phyloP scores from a whole-genome alignment of 2,329 filamentous ascomycete species.

The Pseudogymnoascus sp. region DNA sequence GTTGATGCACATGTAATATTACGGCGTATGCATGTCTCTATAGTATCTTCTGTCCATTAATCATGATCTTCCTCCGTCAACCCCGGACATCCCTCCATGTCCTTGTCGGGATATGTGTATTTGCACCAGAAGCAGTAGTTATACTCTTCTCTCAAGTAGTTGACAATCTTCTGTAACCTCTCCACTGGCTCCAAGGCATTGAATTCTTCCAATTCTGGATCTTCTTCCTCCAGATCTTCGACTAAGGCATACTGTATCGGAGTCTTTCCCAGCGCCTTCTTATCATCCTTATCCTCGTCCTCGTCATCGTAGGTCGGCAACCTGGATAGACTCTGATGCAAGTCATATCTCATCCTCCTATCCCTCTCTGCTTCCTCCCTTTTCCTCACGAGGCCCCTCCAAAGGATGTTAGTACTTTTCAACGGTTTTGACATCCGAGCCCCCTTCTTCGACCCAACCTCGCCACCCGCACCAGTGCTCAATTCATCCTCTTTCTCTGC shows the following conservation, averaged over 20 bases:
- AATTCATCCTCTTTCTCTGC: constrained; percentile 23
- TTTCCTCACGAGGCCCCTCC: constrained; percentile 65
- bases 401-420: constrained; percentile 68
- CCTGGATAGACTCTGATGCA: constrained; percentile 56
- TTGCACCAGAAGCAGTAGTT: constrained; percentile 98
- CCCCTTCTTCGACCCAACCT: constrained; percentile 20
- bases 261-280: constrained; percentile 57
- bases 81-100: constrained; percentile 86
- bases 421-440: constrained; percentile 43
- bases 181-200: constrained; percentile 61
- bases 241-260: constrained; percentile 50
- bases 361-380: constrained; percentile 66
- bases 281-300: constrained; percentile 67
- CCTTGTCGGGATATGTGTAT: constrained; percentile 62
- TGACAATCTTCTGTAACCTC: constrained; percentile 58
- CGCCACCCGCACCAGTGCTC: constrained; percentile 15
- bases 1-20: neutral
- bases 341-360: constrained; percentile 54
- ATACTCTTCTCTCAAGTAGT: constrained; percentile 62
- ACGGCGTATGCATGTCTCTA: neutral
- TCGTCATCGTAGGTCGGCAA: constrained; percentile 62
- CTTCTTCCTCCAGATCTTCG: constrained; percentile 68
- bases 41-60: constrained; percentile 22
- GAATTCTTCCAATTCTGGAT: constrained; percentile 74
- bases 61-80: constrained; percentile 76